phyloP scores from a whole-genome alignment of 1,284 basidiomycete genomes.

The Hymenochaete sp. region DNA sequence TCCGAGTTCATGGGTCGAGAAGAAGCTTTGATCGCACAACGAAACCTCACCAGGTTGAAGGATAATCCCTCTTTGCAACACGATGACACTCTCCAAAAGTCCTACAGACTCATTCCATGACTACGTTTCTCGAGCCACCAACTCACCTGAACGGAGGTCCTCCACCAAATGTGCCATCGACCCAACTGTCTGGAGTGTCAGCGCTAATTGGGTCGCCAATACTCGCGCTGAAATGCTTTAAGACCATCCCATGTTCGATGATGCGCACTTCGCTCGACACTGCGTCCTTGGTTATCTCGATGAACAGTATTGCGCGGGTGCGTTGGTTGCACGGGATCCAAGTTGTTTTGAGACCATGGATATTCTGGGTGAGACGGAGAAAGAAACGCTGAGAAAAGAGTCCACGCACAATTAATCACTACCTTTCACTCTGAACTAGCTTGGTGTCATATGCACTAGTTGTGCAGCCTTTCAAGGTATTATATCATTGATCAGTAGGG shows the following conservation, averaged over 20 bases:
- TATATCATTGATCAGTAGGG: too few species aligned
- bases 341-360: conserved; percentile 43
- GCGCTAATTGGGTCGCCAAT: conserved; percentile 49
- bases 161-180: too few species aligned
- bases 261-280: conserved; percentile 46
- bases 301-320: conserved; percentile 50
- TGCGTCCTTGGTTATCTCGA: conserved; percentile 43
- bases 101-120: too few species aligned
- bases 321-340: conserved; percentile 53
- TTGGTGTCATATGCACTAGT: conserved; percentile 49
- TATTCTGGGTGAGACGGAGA: conserved; percentile 54
- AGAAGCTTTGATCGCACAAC: too few species aligned
- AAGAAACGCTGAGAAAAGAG: conserved; percentile 43
- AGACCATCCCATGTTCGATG: conserved; percentile 47
- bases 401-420: conserved; percentile 57
- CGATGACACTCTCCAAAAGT: too few species aligned
- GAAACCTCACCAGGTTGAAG: too few species aligned
- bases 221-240: conserved; percentile 47
- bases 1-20: too few species aligned
- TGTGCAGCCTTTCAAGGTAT: conserved; percentile 68
- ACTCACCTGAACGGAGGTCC: too few species aligned
- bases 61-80: too few species aligned
- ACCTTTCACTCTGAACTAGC: conserved; percentile 44
- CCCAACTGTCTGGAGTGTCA: conserved; percentile 24
- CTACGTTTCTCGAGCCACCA: too few species aligned